Base-by-base conservation (phyloP, 176 grass and related monocot genomes). In the Oryza punctata region DNA sequence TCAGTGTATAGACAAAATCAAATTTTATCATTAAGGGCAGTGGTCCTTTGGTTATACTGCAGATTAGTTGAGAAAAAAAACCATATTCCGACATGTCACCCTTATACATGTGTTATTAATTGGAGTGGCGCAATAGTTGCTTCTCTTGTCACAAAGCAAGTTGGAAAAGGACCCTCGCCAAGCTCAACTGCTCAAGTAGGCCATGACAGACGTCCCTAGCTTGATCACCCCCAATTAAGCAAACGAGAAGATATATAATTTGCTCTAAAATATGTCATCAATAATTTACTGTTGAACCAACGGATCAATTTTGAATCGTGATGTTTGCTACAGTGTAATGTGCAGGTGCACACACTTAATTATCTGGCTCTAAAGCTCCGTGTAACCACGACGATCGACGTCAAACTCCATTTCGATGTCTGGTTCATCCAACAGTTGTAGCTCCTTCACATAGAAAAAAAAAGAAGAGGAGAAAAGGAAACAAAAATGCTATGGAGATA, bases 11-110 rank as follows among this genome's bases (percentile, higher is more conserved):
- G 47, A 84, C 47, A 80, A 49, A 81, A 81, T 81, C 52, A 71
- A 24, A 16, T 10, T 10, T 3, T 37, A 63, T 74, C 71, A 72
- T 81, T 76, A 82, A 66, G 7, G 18, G 35, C 28, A 57, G 63
- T 71, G 63, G 73, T 59, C 72, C 43, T 70, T 3, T 0, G 37
- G 43, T 72, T 37, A 64, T 73, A 68, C 14, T 16, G 47, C 78
- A 38, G 18, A 23, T 44, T 78, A 63, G 66, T 46, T 66, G 33
- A 23, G 57, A 6, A 78, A 63, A 78, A 63, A 73, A 26, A 78
- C 12, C 52, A 57, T 86, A 73, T 73, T 73, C 73, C 33, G 57
- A 68, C 66, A 82, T 67, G 73, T 86, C 71, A 43, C 78, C 30
- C 66, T 32, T 78, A 67, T 43, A 27, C 11, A 15, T 60, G 38